These are phyloP conservation scores for Mucor indicus DNA, from an alignment of 371 early-diverging fungal genomes.

Conservation along the genomic window DNA sequence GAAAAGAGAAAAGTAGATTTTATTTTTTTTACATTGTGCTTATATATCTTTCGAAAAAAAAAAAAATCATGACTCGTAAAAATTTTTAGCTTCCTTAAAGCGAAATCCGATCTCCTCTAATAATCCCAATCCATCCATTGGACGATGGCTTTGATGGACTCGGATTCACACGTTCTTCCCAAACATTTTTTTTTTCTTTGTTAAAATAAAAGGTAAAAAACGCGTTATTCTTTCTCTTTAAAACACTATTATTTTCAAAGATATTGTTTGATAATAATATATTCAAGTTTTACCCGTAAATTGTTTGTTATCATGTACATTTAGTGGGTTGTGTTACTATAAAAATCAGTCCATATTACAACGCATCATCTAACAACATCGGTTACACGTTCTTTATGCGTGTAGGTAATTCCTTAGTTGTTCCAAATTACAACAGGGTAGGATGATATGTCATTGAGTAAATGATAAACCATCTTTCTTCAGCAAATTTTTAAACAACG, in stretches of 20 bases:
- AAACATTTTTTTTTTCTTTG: conserved; percentile 9
- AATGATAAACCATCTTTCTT: too few relatives aligned
- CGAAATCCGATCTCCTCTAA: conserved; percentile 24
- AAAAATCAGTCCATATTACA: background rate
- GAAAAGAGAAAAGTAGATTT: background rate
- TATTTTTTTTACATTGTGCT: background rate
- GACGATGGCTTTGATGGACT: conserved; percentile 10
- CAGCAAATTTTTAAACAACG: too few relatives aligned
- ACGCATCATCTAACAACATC: background rate
- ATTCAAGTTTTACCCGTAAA: background rate
- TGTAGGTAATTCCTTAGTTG: too few relatives aligned
- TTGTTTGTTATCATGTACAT: background rate
- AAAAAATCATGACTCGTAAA: conserved; percentile 15
- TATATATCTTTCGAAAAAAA: conserved; percentile 5
- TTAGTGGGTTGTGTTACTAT: background rate
- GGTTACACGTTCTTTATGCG: too few relatives aligned
- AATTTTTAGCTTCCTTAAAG: conserved; percentile 14
- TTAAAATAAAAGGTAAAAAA: background rate
- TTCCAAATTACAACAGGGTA: too few relatives aligned
- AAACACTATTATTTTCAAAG: background rate
- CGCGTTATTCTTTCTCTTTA: too few relatives aligned
- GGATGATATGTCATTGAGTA: too few relatives aligned
- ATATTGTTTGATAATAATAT: too few relatives aligned
- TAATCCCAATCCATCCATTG: conserved; percentile 14
- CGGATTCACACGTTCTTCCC: conserved; percentile 16